phyloP scores from a whole-genome alignment of 345 rosid species.

The Populus davidiana region DNA sequence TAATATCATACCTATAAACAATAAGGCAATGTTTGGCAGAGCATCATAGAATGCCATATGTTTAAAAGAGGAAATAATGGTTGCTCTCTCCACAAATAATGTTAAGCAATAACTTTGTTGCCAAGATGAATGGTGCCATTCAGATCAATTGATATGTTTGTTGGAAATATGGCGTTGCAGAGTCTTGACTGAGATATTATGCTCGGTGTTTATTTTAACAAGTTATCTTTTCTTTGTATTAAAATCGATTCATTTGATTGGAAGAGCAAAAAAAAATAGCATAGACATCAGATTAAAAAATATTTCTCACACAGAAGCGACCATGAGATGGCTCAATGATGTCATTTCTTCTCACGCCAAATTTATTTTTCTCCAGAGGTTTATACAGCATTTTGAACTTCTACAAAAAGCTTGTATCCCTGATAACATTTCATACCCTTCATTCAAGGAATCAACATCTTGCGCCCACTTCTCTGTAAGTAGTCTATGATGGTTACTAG shows the following conservation, averaged over 20 bases:
- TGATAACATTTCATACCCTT: conserved; percentile 62
- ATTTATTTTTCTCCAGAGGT: conserved; percentile 52
- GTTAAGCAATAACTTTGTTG: neutral
- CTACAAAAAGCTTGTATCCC: conserved; percentile 91
- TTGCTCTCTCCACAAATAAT: neutral
- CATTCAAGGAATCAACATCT: conserved; percentile 70
- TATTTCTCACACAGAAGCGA: neutral
- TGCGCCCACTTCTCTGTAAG: conserved; percentile 74
- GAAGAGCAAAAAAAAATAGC: neutral
- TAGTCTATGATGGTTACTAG: conserved; percentile 4
- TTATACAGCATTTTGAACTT: conserved; percentile 88
- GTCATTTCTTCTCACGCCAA: conserved; percentile 7
- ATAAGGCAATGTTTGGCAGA: neutral
- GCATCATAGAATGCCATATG: neutral
- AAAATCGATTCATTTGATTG: neutral
- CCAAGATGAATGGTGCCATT: neutral
- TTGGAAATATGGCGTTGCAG: neutral
- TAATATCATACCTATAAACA: neutral
- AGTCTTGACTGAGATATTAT: neutral
- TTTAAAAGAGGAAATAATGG: neutral
- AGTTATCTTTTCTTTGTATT: neutral
- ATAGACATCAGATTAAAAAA: neutral
- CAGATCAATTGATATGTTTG: neutral
- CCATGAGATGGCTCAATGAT: neutral
- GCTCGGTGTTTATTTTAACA: neutral